These are phyloP conservation scores for Melastoma malabathricum DNA, from an alignment of 345 rosid genomes.

Conservation along the genomic window DNA sequence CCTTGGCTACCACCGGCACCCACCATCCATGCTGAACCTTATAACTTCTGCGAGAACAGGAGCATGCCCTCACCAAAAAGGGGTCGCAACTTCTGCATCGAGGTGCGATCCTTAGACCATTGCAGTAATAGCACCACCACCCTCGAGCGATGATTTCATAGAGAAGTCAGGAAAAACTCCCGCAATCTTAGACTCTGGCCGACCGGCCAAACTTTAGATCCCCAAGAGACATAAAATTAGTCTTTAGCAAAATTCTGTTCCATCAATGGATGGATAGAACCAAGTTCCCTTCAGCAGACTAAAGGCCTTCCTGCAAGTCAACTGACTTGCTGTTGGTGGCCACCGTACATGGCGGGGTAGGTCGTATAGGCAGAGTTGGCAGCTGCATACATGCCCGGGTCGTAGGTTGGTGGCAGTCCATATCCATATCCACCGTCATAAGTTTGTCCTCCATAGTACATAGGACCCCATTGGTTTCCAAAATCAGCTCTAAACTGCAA, in stretches of 20 bases:
- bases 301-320: slow-evolving; percentile 17
- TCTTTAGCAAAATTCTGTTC: too few species aligned
- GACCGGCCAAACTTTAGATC: too few species aligned
- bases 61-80: too few species aligned
- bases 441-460: slow-evolving; percentile 60
- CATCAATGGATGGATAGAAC: slow-evolving; percentile 2
- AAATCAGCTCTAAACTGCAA: slow-evolving; percentile 56
- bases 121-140: not conserved
- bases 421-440: slow-evolving; percentile 76
- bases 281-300: not conserved
- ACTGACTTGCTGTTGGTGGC: slow-evolving; percentile 92
- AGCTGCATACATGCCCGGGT: slow-evolving; percentile 54
- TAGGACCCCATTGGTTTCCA: slow-evolving; percentile 70
- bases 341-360: slow-evolving; percentile 55
- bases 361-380: slow-evolving; percentile 53
- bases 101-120: not conserved
- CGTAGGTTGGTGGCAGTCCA: slow-evolving; percentile 54
- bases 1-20: too few species aligned
- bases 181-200: too few species aligned
- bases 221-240: too few species aligned
- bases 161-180: too few species aligned
- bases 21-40: too few species aligned
- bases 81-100: too few species aligned
- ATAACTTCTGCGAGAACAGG: too few species aligned
- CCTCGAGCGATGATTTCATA: too few species aligned